phyloP scores from a whole-genome alignment of 1,284 basidiomycete species.

The Tausonia pullulans region DNA sequence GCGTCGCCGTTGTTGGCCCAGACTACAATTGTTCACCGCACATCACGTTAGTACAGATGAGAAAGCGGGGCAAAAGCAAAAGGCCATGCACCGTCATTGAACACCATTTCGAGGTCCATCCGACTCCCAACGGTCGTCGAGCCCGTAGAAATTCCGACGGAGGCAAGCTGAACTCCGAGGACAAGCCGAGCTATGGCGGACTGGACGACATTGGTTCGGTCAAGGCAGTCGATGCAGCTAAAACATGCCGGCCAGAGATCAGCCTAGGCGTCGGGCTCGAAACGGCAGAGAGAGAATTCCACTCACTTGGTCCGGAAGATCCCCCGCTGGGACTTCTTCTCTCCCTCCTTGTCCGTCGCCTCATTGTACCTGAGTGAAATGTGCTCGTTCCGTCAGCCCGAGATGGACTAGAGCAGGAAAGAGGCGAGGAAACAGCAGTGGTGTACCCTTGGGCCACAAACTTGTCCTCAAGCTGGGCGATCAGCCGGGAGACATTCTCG shows the following conservation, averaged over 20 bases:
- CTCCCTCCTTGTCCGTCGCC: no score
- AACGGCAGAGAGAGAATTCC: background rate
- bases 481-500: constrained; percentile 77
- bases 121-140: constrained; percentile 35
- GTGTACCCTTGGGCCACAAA: constrained; percentile 66
- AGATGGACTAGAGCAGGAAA: no score
- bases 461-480: constrained; percentile 53
- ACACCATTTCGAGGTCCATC: constrained; percentile 60
- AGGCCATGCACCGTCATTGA: constrained; percentile 61
- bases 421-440: background rate
- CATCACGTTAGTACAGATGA: constrained; percentile 4
- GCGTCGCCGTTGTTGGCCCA: constrained; percentile 96
- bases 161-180: constrained; percentile 66
- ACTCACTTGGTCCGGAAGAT: constrained; percentile 51
- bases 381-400: no score
- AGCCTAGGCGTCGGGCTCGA: background rate
- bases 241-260: constrained; percentile 28
- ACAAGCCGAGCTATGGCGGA: constrained; percentile 81
- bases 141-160: constrained; percentile 52
- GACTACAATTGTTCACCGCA: constrained; percentile 38
- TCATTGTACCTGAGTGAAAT: no score
- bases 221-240: constrained; percentile 85
- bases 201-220: constrained; percentile 66
- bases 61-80: constrained; percentile 1
- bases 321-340: constrained; percentile 49